These are phyloP conservation scores for Tothia fuscella DNA, from an alignment of 2,329 filamentous ascomycete species.

Conservation along the genomic window DNA sequence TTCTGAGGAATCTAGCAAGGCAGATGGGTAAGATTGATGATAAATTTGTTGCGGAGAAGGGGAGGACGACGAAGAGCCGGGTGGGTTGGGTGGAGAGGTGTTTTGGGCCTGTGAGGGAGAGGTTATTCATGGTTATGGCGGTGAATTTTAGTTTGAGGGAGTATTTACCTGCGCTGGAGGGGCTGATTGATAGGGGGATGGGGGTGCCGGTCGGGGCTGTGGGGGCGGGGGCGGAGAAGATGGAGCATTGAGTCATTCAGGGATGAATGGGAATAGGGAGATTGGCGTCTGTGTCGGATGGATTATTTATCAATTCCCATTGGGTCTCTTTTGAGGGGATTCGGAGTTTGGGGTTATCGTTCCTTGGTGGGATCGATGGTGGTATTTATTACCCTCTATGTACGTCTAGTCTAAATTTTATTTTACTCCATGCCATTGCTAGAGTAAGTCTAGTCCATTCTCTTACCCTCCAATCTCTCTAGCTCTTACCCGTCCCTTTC, in stretches of 20 bases:
- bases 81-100: constrained; percentile 10
- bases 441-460: too few relatives aligned
- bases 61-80: not conserved
- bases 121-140: constrained; percentile 9
- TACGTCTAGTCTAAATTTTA: too few relatives aligned
- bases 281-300: too few relatives aligned
- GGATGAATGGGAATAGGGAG: too few relatives aligned
- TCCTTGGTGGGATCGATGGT: too few relatives aligned
- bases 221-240: not conserved
- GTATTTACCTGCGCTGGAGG: constrained; percentile 8
- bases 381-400: too few relatives aligned
- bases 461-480: too few relatives aligned
- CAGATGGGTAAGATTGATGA: constrained; percentile 26
- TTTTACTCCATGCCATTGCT: too few relatives aligned
- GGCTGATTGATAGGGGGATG: constrained; percentile 6
- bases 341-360: too few relatives aligned
- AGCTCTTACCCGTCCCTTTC: too few relatives aligned
- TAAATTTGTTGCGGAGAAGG: not conserved
- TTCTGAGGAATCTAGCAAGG: constrained; percentile 64
- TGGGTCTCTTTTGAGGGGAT: too few relatives aligned
- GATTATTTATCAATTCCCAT: too few relatives aligned
- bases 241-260: not conserved
- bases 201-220: not conserved
- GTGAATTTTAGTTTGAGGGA: constrained; percentile 9
- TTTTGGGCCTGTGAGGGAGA: constrained; percentile 9